These are phyloP conservation scores for Geotrichum cucujoidarum DNA, from an alignment of 1,139 yeast genomes.

Conservation along the genomic window DNA sequence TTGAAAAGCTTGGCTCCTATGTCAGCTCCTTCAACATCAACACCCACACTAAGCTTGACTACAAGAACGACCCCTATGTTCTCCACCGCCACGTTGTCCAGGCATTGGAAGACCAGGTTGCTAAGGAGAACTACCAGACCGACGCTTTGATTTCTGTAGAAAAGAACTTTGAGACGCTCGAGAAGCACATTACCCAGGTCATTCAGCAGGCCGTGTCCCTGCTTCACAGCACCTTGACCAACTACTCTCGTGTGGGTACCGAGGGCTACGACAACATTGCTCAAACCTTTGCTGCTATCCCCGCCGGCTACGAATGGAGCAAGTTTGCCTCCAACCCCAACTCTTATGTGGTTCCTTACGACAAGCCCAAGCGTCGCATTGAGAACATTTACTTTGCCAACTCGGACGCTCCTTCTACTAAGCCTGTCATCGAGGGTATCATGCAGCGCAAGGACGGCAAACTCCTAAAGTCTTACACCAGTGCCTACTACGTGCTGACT, in stretches of 20 bases:
- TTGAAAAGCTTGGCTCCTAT: conserved; percentile 38
- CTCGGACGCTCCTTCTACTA: conserved; percentile 39
- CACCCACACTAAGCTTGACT: conserved; percentile 35
- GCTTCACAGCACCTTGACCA: conserved; percentile 33
- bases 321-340: conserved; percentile 37
- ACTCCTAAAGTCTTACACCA: conserved; percentile 40
- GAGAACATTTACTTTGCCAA: conserved; percentile 40
- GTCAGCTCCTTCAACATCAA: conserved; percentile 27
- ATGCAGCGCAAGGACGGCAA: conserved; percentile 44
- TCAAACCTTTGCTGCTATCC: conserved; percentile 35
- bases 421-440: conserved; percentile 47
- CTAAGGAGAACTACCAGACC: conserved; percentile 43
- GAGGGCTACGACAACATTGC: conserved; percentile 35
- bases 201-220: conserved; percentile 40
- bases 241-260: conserved; percentile 31
- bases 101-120: conserved; percentile 41
- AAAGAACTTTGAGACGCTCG: conserved; percentile 41
- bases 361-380: conserved; percentile 40
- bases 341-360: conserved; percentile 33
- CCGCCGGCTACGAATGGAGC: conserved; percentile 44
- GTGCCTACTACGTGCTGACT: conserved; percentile 46
- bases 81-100: conserved; percentile 38
- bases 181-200: conserved; percentile 42
- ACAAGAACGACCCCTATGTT: conserved; percentile 45
- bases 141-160: conserved; percentile 43